Evolutionary conservation across 352 stramenopile species (phyloP), one percentile per base, ranked within the genome.

Genomic region (Bremia lactucae): DNA sequence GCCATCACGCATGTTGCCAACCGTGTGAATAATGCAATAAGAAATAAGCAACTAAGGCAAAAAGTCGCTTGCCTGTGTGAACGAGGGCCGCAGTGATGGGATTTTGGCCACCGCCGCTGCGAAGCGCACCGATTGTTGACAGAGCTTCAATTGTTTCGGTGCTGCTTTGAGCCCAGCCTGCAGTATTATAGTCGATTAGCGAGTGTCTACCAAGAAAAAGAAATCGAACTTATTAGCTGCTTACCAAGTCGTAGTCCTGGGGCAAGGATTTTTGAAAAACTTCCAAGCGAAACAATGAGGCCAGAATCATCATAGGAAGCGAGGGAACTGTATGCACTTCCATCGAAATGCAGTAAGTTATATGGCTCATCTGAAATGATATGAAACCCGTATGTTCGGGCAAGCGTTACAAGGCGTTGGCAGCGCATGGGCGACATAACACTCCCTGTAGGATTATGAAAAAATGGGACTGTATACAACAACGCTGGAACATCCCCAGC

Each of bases 221-320:
- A 24, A 22, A 36, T 24, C 25, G 2, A 14, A 34, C 13, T 37
- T 34, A 6, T 6, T 16, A 2, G 34, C 0, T 24, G 44, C 55
- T 50, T 88, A 72, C 91, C 91, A 6, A 95, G 62, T 35, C 91
- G 77, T 22, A 97, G 64, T 25, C 85, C 88, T 18, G 88, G 91
- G 21, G 81, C 68, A 18, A 96, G 77, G 35, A 97, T 97, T 66
- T 97, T 97, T n/a, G 88, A 96, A 44, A 97, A 97, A 44, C 79
- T 96, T 15, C 83, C 87, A 10, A 97, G 65, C 33, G 87, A 93
- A 15, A 96, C 53, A 42, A 91, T 66, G 4, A 63, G 36, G 2
- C 74, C 80, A 3, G 59, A 73, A 21, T 66, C 59, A 22, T 89
- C 79, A 31, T 73, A 85, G 11, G 72, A 81, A 6, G 74, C 68